Percentiles rank a stretch among this genome's conserved stretches.
These are phyloP conservation scores for Cyanodermella asteris DNA, from an alignment of 2,329 filamentous ascomycete genomes.

Conservation along the genomic window DNA sequence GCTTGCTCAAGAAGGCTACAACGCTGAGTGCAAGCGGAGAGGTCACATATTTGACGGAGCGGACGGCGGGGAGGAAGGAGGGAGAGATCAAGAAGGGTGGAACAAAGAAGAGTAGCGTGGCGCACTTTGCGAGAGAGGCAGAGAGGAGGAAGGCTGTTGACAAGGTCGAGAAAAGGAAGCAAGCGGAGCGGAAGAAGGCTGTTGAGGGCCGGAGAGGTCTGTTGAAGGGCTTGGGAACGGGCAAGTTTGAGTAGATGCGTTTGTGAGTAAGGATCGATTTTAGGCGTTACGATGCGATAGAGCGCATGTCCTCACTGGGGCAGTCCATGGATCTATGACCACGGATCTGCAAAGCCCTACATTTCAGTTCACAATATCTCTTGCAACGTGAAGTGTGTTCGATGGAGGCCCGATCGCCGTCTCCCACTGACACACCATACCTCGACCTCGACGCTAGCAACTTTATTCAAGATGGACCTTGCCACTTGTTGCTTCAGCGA, in stretches of 20 bases:
- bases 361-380: no score
- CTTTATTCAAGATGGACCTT: no score
- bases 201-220: constrained; percentile 18
- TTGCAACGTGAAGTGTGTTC: no score
- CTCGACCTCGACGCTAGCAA: no score
- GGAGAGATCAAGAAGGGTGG: constrained; percentile 19
- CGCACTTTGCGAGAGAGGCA: constrained; percentile 35
- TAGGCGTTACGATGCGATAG: no score
- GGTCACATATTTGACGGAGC: constrained; percentile 12
- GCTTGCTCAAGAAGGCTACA: constrained; percentile 9
- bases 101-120: constrained; percentile 37
- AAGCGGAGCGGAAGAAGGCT: constrained; percentile 21
- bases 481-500: no score
- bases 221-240: constrained; percentile 16
- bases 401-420: no score
- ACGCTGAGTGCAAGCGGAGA: constrained; percentile 8
- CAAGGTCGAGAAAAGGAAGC: constrained; percentile 27
- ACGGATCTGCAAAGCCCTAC: no score
- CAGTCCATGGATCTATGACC: no score
- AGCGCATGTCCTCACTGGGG: no score
- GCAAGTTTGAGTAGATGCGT: constrained; percentile 23
- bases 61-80: constrained; percentile 12
- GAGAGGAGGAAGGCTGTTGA: constrained; percentile 30
- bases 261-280: no score
- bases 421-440: no score